Conservation (phyloP, 768 basidiomycete genomes). For the Tephrocybe sp. region DNA sequence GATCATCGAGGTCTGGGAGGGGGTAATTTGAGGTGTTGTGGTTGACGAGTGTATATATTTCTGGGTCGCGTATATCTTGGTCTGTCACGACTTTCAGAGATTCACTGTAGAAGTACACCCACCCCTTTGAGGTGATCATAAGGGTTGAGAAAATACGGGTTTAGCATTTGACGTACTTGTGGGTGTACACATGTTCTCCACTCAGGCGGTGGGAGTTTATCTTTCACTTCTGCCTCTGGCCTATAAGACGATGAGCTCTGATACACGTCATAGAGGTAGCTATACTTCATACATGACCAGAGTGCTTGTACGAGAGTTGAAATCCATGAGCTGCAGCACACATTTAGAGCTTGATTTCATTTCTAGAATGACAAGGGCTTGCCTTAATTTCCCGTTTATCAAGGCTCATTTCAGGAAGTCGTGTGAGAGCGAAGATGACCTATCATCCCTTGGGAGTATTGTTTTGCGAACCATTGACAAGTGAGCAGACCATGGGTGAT, state of each 20-base stretch:
- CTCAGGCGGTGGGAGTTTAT: slow-evolving; percentile 18
- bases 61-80: slow-evolving; percentile 47
- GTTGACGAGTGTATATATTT: slow-evolving; percentile 28
- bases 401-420: neutral
- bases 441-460: neutral
- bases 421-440: neutral
- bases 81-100: slow-evolving; percentile 42
- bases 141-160: slow-evolving; percentile 11
- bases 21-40: slow-evolving; percentile 28
- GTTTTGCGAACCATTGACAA: no score
- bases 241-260: neutral
- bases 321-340: slow-evolving; percentile 1
- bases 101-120: slow-evolving; percentile 49
- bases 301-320: slow-evolving; percentile 6
- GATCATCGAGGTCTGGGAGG: slow-evolving; percentile 30
- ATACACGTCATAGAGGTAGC: neutral
- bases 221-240: slow-evolving; percentile 10
- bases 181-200: slow-evolving; percentile 46
- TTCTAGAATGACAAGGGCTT: neutral
- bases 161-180: slow-evolving; percentile 22
- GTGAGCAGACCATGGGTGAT: no score
- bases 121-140: slow-evolving; percentile 34
- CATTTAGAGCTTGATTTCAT: no score
- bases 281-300: slow-evolving; percentile 6
- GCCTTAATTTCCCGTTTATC: slow-evolving; percentile 1